phyloP scores from a whole-genome alignment of 2,329 filamentous ascomycete species.

The Colletotrichum sublineola region DNA sequence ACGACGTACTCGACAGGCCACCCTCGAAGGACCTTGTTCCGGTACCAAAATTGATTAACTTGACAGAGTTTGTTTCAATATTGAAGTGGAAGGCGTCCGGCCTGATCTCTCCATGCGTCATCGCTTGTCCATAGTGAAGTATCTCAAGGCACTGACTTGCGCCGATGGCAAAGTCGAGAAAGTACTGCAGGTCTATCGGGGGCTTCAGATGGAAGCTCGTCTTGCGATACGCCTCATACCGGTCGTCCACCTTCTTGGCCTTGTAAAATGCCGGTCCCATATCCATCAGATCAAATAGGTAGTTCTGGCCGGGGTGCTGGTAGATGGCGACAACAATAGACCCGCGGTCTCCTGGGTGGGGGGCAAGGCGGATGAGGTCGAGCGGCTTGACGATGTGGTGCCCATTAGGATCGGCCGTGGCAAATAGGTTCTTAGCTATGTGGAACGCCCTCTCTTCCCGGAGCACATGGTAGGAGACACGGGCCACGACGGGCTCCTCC shows the following conservation, averaged over 20 bases:
- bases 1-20: slow-evolving; percentile 86
- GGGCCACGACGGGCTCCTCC: slow-evolving; percentile 80
- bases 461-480: slow-evolving; percentile 84
- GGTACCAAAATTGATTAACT: slow-evolving; percentile 87
- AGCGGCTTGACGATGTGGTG: slow-evolving; percentile 85
- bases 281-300: slow-evolving; percentile 77
- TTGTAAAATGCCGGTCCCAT: slow-evolving; percentile 82
- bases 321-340: slow-evolving; percentile 86
- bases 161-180: slow-evolving; percentile 92
- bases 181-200: slow-evolving; percentile 78
- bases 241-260: slow-evolving; percentile 65
- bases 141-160: slow-evolving; percentile 88
- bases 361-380: slow-evolving; percentile 80
- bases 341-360: slow-evolving; percentile 76
- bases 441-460: slow-evolving; percentile 91
- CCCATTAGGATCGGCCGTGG: slow-evolving; percentile 78
- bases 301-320: slow-evolving; percentile 81
- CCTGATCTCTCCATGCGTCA: slow-evolving; percentile 91
- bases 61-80: slow-evolving; percentile 76
- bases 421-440: slow-evolving; percentile 79
- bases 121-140: slow-evolving; percentile 87
- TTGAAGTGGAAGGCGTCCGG: slow-evolving; percentile 94
- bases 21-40: slow-evolving; percentile 92
- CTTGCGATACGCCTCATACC: slow-evolving; percentile 60
- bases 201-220: slow-evolving; percentile 64